Base-by-base conservation (phyloP, 1,284 basidiomycete species). In the Sphaerobolus stellatus region DNA sequence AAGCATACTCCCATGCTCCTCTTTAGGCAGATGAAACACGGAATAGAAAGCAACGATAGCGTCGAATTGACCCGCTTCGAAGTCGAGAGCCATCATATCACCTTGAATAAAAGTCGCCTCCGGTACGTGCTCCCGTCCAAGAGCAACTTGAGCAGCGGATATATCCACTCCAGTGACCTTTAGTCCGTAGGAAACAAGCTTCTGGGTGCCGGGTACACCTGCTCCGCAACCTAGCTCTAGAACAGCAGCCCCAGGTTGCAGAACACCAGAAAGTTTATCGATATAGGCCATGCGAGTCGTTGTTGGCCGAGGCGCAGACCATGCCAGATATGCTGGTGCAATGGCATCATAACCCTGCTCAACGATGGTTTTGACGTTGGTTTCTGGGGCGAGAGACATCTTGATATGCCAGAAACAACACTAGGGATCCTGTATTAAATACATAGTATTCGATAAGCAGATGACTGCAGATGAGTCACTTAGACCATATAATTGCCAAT, bases 171-270 rank as follows among this genome's bases (percentile, higher is more conserved):
- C 64, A 1, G 64, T 65, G n/a, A 65, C 59, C 24, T 50, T 51
- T 18, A 65, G 41, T 1, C 58, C 57, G 29, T 59, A 44, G 28
- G 56, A 40, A 55, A 60, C 47, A 30, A 66, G 61, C 1, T 52
- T 18, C 40, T 64, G 60, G 2, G 65, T 65, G 38, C 34, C 50
- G 1, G 64, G 64, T 7, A 65, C 62, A 25, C 65, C 65, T 1
- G 65, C 62, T 8, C 64, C 65, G 41, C 65, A 66, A 30, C 65
- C 65, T 20, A 66, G 57, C 44, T 65, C 65, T 40, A 65, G 43
- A 29, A 66, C 51, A 20, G 47, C 41, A 24, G 61, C 60, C 16
- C 56, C 56, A n/a, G 59, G 36, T 16, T 57, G 56, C n/a, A 66
- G 52, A n/a, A 59, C 53, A 9, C 44, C 41, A 41, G 62, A 11